Evolutionary conservation across 2,329 filamentous ascomycete genomes (phyloP).

Genomic region (Hypoxylon sp.): DNA sequence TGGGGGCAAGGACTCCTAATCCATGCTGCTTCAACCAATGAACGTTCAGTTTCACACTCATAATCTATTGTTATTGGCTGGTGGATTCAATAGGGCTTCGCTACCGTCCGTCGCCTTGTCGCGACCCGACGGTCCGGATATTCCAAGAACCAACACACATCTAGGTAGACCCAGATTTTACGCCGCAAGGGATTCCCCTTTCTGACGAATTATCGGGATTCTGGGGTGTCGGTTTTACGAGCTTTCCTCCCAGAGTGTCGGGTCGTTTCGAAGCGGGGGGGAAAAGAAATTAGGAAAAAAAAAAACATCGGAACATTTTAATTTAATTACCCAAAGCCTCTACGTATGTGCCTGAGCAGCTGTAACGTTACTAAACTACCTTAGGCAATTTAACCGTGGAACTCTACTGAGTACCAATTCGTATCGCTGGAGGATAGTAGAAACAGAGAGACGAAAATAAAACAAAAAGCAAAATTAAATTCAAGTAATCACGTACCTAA

Average conservation of each 20-base stretch:
- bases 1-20: conserved; percentile 34
- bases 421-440: neutral
- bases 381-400: neutral
- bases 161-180: conserved; percentile 1
- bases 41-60: neutral
- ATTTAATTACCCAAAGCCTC: conserved; percentile 3
- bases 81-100: conserved; percentile 4
- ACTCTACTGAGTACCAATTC: conserved; percentile 1
- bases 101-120: conserved; percentile 9
- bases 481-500: neutral
- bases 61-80: conserved; percentile 25
- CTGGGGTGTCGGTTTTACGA: conserved; percentile 1
- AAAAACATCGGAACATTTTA: conserved; percentile 10
- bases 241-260: neutral
- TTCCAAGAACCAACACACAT: conserved; percentile 13
- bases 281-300: conserved; percentile 8
- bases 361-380: conserved; percentile 19
- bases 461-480: neutral
- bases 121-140: conserved; percentile 28
- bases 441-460: neutral
- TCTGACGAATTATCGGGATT: conserved; percentile 1
- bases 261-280: conserved; percentile 1
- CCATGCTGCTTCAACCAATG: conserved; percentile 28
- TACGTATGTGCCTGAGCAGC: conserved; percentile 7
- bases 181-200: conserved; percentile 4